Conservation (phyloP, 75 land plant genomes). For the Isoetes taiwanensis region DNA sequence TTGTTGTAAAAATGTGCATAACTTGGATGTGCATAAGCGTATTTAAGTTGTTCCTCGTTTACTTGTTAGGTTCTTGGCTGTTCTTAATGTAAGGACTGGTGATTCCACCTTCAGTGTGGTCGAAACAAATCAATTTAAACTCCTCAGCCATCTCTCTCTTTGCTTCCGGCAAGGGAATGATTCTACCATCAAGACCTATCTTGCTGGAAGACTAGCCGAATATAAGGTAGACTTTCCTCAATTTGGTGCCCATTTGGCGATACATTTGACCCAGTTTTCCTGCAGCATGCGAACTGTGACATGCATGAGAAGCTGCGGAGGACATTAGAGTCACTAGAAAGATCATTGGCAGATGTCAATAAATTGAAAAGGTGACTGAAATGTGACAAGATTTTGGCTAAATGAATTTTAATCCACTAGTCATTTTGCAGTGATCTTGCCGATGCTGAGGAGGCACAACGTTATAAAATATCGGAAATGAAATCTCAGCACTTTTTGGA, state of each 20-base stretch:
- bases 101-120: constrained; percentile 30
- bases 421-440: constrained; percentile 20
- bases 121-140: constrained; percentile 35
- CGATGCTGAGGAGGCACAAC: constrained; percentile 25
- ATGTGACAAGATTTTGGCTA: not conserved
- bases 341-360: constrained; percentile 11
- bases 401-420: not conserved
- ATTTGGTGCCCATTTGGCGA: too few species aligned
- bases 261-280: not conserved
- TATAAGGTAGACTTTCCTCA: too few species aligned
- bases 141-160: constrained; percentile 30
- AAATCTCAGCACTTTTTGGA: constrained; percentile 25
- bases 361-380: constrained; percentile 17
- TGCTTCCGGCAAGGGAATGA: constrained; percentile 36
- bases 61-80: constrained; percentile 21
- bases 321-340: constrained; percentile 20
- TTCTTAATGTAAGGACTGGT: constrained; percentile 24
- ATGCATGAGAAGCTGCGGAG: constrained; percentile 30
- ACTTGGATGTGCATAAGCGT: too few species aligned
- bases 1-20: too few species aligned
- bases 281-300: constrained; percentile 21
- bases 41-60: not conserved
- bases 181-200: constrained; percentile 24
- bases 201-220: constrained; percentile 30
- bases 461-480: constrained; percentile 16